Base-by-base conservation (phyloP, 371 early-diverging fungal genomes). In the Smittium mucronatum region DNA sequence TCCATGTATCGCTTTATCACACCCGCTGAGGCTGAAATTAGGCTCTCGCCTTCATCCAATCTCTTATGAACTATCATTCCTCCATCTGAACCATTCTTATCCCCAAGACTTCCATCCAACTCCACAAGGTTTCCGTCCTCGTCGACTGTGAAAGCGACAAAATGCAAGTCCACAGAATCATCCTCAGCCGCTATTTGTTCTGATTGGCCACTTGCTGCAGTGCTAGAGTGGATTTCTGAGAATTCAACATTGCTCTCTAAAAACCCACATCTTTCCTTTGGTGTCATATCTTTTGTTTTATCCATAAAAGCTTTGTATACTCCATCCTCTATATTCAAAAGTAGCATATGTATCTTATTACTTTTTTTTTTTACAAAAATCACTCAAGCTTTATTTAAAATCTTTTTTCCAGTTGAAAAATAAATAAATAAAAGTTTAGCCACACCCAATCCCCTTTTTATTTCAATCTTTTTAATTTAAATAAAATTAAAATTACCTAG, bases 141-240 rank as follows among this genome's bases (percentile, higher is more conserved):
- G 21, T 47, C 47, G 21, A 47, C 21, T 5, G 92, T 83, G 81
- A 94, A 89, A 29, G 89, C 86, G 8, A 93, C 83, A 75, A 91
- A 97, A 75, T 95, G 97, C 69, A 89, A 79, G 64, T 90, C 80
- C 26, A 92, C 84, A 1, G 87, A 86, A 8, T 83, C 88, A 1
- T 47, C 47, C 5, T 90, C 88, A 30, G 83, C 73, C 32, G 74
- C 72, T 0, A 92, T 92, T 0, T 90, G 86, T n/a, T 75, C 82
- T 0, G 94, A 90, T 78, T 93, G 94, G 30, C 92, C 93, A n/a
- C 76, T 80, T 8, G 74, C 73, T 0, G 94, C 92, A 63, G 81
- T 79, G 63, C 68, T 75, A 36, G 74, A 69, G 71, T 91, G 91
- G 1, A 85, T 79, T n/a, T 74, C 67, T 0, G 87, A 87, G 34